phyloP scores from a whole-genome alignment of 2,329 filamentous ascomycete genomes.

The Hirsutella minnesotensis region DNA sequence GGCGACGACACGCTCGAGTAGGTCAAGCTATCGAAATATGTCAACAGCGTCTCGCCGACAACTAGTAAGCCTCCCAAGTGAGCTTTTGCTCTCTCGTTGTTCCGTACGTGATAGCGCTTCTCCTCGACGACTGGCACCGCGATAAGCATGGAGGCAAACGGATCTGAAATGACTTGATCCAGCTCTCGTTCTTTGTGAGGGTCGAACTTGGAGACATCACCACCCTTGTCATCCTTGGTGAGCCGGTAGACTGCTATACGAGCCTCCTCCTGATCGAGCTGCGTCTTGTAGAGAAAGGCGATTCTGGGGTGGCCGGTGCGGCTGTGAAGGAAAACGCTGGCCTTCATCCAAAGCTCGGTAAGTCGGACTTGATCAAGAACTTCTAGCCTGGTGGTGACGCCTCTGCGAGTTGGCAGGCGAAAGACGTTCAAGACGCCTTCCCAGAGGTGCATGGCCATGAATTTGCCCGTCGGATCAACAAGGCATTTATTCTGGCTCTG shows the following conservation, averaged over 20 bases:
- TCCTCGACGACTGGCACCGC: slow-evolving; percentile 46
- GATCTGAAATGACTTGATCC: slow-evolving; percentile 39
- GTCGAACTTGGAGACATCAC: slow-evolving; percentile 42
- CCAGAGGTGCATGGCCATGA: slow-evolving; percentile 47
- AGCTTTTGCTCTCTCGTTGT: slow-evolving; percentile 39
- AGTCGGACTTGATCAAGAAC: slow-evolving; percentile 43
- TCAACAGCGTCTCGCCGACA: slow-evolving; percentile 68
- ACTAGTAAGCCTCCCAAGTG: slow-evolving; percentile 60
- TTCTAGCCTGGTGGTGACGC: slow-evolving; percentile 29
- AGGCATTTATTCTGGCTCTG: slow-evolving; percentile 75
- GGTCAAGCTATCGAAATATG: slow-evolving; percentile 72
- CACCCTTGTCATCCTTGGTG: slow-evolving; percentile 45
- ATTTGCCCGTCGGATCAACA: slow-evolving; percentile 65
- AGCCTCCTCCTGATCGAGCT: slow-evolving; percentile 38
- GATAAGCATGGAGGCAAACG: slow-evolving; percentile 48
- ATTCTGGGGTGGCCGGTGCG: slow-evolving; percentile 46
- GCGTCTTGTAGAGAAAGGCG: slow-evolving; percentile 45
- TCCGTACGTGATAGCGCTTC: slow-evolving; percentile 49
- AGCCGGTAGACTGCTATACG: slow-evolving; percentile 47
- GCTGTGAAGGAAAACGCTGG: slow-evolving; percentile 43
- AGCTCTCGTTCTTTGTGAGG: slow-evolving; percentile 42
- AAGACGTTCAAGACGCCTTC: slow-evolving; percentile 46
- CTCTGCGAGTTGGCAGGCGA: slow-evolving; percentile 35
- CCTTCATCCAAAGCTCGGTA: slow-evolving; percentile 48
- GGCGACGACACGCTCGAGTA: slow-evolving; percentile 52